Base-by-base conservation (phyloP, 352 stramenopile species). In the Pythium phragmiticola region DNA sequence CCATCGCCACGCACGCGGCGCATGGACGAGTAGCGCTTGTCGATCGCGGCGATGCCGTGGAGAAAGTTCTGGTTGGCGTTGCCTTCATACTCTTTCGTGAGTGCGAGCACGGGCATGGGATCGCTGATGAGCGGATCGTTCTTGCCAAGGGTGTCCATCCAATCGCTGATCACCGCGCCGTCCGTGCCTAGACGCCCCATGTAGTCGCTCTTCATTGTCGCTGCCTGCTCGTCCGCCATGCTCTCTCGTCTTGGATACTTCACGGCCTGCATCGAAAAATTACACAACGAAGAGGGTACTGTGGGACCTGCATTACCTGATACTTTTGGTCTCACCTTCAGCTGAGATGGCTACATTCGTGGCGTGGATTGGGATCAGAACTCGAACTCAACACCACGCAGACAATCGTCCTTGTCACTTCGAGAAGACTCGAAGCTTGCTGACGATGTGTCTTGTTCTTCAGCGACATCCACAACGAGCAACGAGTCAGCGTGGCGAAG, bases 1-100 rank as follows among this genome's bases (percentile, higher is more conserved):
- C 90, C 90, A 66, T 97, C 90, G 28, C 90, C 87, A 13, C 90
- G 85, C 53, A 97, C 88, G 42, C 84, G 84, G 17, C 90, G 80
- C 65, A 97, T 76, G 9, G 66, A 77, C 47, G 76, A 73, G 74
- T 97, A 97, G 26, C 72, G 75, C 45, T 59, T 62, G 61, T 84
- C 77, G 28, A 95, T 70, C 39, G 69, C 74, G 4, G 87, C 76
- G 60, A 93, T 90, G 54, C 82, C 82, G 46, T 75, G 64, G 61
- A 90, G 80, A 59, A 93, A 93, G 59, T 88, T 87, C 28, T 54
- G 56, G 57, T 91, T 91, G 30, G 73, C 74, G 61, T 93, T 93
- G 54, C 81, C 84, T 14, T 72, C 72, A 63, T 91, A 93, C 69
- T 93, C 84, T 34, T 72, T 74, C 57, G 80, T 88, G 26, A 92